These are phyloP conservation scores for Noccaea caerulescens DNA, from an alignment of 345 rosid genomes.

Conservation along the genomic window DNA sequence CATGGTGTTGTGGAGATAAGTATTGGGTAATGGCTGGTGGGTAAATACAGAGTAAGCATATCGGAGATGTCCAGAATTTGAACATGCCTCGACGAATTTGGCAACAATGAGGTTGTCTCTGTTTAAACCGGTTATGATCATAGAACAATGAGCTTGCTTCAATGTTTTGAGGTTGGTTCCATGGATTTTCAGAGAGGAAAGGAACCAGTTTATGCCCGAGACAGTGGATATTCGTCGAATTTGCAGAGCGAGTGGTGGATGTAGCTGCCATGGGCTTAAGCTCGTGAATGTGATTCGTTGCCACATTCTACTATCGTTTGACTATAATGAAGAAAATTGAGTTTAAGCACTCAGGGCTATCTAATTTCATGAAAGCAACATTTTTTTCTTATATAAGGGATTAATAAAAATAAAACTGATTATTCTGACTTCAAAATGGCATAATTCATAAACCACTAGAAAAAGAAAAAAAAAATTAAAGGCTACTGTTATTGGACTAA, in stretches of 20 bases:
- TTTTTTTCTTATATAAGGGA: no score
- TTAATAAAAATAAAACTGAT: no score
- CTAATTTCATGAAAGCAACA: no score
- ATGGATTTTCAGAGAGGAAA: slow-evolving; percentile 33
- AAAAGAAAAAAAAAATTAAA: no score
- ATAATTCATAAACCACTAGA: no score
- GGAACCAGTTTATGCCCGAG: slow-evolving; percentile 3
- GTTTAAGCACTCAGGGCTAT: neutral
- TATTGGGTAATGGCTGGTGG: slow-evolving; percentile 39
- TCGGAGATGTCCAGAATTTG: slow-evolving; percentile 52
- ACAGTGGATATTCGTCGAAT: neutral
- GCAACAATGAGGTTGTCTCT: slow-evolving; percentile 49
- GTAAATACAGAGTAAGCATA: slow-evolving; percentile 59
- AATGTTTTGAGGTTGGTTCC: slow-evolving; percentile 55
- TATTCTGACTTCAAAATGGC: no score
- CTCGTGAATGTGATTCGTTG: slow-evolving; percentile 6
- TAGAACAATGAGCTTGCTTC: slow-evolving; percentile 55
- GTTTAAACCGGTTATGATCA: slow-evolving; percentile 52
- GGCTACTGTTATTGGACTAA: no score
- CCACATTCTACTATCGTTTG: slow-evolving; percentile 23
- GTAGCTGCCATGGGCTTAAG: slow-evolving; percentile 10
- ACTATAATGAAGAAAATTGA: neutral
- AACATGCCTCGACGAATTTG: slow-evolving; percentile 56
- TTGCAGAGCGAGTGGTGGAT: neutral
- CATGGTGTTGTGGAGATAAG: slow-evolving; percentile 59